Evolutionary conservation across 2,329 filamentous ascomycete species (phyloP).

Genomic region (Aulographum hederae): DNA sequence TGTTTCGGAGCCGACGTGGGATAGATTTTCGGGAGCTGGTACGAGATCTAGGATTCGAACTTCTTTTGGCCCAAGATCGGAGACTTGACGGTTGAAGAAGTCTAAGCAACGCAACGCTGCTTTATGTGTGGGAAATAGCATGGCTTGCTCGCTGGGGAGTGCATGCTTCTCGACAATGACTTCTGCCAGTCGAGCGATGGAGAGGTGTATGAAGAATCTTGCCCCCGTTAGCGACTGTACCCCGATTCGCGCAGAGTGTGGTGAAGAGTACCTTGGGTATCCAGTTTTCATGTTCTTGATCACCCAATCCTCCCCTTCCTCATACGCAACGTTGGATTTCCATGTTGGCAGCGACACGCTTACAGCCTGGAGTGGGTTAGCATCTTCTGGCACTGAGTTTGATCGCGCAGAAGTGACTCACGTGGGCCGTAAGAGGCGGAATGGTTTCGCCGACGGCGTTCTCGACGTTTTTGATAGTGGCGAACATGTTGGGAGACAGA

Average conservation of each 20-base stretch:
- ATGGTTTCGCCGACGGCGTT: constrained; percentile 4
- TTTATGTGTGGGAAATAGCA: constrained; percentile 61
- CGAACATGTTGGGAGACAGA: too few relatives aligned
- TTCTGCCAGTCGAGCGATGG: constrained; percentile 54
- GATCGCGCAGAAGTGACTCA: constrained; percentile 1
- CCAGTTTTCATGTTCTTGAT: constrained; percentile 68
- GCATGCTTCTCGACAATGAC: constrained; percentile 50
- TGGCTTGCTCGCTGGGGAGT: constrained; percentile 44
- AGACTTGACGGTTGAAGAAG: constrained; percentile 48
- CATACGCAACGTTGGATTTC: constrained; percentile 79
- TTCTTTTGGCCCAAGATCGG: constrained; percentile 29
- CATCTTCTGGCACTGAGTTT: not conserved
- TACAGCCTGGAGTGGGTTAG: constrained; percentile 59
- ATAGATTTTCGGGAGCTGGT: constrained; percentile 36
- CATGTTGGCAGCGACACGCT: constrained; percentile 93
- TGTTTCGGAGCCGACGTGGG: constrained; percentile 25
- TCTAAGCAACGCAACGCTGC: constrained; percentile 55
- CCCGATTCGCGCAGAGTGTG: not conserved
- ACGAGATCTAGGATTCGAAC: constrained; percentile 44
- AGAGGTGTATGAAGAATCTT: constrained; percentile 83
- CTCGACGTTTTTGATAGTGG: too few relatives aligned
- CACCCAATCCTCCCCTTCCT: constrained; percentile 85
- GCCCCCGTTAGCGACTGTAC: not conserved
- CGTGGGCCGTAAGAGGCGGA: constrained; percentile 6
- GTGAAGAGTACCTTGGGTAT: constrained; percentile 51